Conservation (phyloP, 2,329 filamentous ascomycete genomes). For the Escovopsis sp. region DNA sequence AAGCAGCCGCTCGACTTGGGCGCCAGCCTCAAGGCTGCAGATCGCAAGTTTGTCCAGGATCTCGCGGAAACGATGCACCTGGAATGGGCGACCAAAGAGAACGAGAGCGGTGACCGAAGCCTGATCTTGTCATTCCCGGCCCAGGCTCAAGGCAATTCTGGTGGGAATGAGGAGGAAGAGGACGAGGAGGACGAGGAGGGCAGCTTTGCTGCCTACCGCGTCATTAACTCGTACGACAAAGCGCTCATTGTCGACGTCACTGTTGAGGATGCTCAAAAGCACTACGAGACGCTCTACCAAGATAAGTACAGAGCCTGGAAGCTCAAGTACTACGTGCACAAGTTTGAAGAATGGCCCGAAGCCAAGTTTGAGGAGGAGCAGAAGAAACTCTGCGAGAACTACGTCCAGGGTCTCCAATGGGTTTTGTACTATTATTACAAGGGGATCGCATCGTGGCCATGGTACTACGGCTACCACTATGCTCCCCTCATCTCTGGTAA, state of each 20-base stretch:
- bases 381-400: conserved; percentile 77
- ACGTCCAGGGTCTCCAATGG: conserved; percentile 95
- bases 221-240: conserved; percentile 82
- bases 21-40: conserved; percentile 56
- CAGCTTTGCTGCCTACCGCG: conserved; percentile 67
- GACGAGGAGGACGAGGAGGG: conserved; percentile 52
- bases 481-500: conserved; percentile 84
- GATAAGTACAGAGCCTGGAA: conserved; percentile 88
- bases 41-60: conserved; percentile 87
- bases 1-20: conserved; percentile 58
- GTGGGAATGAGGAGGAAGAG: conserved; percentile 46
- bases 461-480: conserved; percentile 96
- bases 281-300: conserved; percentile 75
- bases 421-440: conserved; percentile 97
- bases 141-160: conserved; percentile 32
- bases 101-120: conserved; percentile 39
- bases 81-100: conserved; percentile 42
- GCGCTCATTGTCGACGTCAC: conserved; percentile 72
- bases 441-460: conserved; percentile 94
- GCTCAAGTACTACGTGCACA: conserved; percentile 78
- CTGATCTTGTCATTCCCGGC: conserved; percentile 35
- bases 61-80: conserved; percentile 51
- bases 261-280: conserved; percentile 61
- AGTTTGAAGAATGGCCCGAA: conserved; percentile 74
- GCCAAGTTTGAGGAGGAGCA: conserved; percentile 65